phyloP scores from a whole-genome alignment of 1,284 basidiomycete species.

The Chalciporus sp. region DNA sequence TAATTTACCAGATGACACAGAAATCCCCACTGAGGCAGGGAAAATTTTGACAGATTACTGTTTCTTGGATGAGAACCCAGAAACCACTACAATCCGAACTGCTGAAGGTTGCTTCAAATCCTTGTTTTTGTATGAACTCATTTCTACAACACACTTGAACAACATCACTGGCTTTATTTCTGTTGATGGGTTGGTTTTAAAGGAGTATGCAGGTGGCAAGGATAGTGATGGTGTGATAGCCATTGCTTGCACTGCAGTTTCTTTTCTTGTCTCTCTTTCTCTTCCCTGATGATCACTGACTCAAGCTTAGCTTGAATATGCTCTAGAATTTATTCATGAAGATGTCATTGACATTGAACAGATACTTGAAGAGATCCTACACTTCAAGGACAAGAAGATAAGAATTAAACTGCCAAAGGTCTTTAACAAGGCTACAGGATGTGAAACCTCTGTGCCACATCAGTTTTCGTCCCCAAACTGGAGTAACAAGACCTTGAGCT shows the following conservation, averaged over 20 bases:
- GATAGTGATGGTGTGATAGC: conserved; percentile 5
- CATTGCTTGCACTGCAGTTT: conserved; percentile 6
- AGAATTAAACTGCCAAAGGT: conserved; percentile 11
- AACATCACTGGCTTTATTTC: conserved; percentile 1
- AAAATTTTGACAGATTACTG: neutral
- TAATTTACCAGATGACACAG: neutral
- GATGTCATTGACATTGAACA: conserved; percentile 7
- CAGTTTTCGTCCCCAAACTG: neutral
- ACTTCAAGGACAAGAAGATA: conserved; percentile 11
- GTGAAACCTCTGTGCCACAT: neutral
- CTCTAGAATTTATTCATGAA: conserved; percentile 11
- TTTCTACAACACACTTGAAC: conserved; percentile 10
- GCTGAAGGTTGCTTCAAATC: neutral
- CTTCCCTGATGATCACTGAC: neutral
- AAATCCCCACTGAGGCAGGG: neutral
- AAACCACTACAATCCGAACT: neutral
- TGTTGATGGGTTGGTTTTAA: conserved; percentile 1
- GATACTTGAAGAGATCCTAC: conserved; percentile 10
- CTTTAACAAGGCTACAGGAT: conserved; percentile 12
- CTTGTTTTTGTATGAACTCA: conserved; percentile 11
- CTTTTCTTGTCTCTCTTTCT: neutral
- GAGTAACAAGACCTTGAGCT: neutral
- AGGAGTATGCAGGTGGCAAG: conserved; percentile 4
- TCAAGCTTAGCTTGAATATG: conserved; percentile 4
- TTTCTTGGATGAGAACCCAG: conserved; percentile 14